These are phyloP conservation scores for Paecilomyces niveus DNA, from an alignment of 2,329 filamentous ascomycete species.

Conservation along the genomic window DNA sequence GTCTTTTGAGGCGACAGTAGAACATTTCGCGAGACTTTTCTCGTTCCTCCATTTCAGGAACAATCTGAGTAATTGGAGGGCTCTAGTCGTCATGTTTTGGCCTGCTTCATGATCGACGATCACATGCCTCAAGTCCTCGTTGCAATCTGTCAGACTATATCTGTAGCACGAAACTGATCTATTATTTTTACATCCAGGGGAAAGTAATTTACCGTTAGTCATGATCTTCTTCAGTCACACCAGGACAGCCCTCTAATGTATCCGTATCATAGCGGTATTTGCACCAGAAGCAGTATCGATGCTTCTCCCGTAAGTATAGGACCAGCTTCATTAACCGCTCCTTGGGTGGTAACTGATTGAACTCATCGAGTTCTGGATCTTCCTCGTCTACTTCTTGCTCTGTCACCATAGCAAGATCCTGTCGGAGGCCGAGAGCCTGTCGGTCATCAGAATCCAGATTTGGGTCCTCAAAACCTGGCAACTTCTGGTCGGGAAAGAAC, in stretches of 20 bases:
- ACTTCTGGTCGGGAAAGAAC: constrained; percentile 29
- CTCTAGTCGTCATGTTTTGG: not conserved
- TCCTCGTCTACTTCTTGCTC: constrained; percentile 61
- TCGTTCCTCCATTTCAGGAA: not conserved
- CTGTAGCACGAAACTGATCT: not conserved
- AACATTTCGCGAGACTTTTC: not conserved
- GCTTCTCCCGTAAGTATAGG: constrained; percentile 59
- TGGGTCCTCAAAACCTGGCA: constrained; percentile 62
- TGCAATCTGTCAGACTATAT: not conserved
- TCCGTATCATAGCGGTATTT: constrained; percentile 65
- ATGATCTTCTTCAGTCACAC: constrained; percentile 76
- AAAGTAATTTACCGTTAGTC: constrained; percentile 39
- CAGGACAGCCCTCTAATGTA: constrained; percentile 86
- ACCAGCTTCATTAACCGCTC: constrained; percentile 64
- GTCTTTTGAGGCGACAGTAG: not conserved
- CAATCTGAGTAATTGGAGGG: not conserved
- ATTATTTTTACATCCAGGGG: not conserved
- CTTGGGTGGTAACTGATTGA: constrained; percentile 59
- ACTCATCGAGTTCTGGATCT: constrained; percentile 71
- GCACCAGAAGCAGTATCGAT: constrained; percentile 94
- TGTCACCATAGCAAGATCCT: constrained; percentile 33
- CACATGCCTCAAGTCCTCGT: not conserved
- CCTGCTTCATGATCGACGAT: not conserved
- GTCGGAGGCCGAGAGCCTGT: constrained; percentile 56
- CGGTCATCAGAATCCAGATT: constrained; percentile 68